These are phyloP conservation scores for Talaromyces thailandensis DNA, from an alignment of 495 filamentous ascomycete genomes.

Conservation along the genomic window DNA sequence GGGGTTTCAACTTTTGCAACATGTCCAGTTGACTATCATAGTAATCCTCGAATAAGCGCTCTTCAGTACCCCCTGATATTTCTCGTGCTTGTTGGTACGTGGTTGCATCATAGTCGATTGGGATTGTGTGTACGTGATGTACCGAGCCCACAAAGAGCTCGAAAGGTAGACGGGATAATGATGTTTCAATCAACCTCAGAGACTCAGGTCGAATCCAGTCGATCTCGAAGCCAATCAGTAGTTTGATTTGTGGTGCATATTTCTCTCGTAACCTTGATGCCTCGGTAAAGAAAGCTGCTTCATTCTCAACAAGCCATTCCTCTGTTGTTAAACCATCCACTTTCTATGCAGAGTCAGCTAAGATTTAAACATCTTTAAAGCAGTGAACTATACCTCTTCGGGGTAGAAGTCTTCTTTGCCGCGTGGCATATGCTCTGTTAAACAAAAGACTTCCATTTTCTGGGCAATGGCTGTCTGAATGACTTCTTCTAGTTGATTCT, in stretches of 20 bases:
- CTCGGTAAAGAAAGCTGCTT: slow-evolving; percentile 63
- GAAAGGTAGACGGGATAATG: slow-evolving; percentile 52
- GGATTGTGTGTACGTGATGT: slow-evolving; percentile 76
- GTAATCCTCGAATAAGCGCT: slow-evolving; percentile 66
- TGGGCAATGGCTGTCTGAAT: slow-evolving; percentile 67
- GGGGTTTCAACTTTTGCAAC: slow-evolving; percentile 62
- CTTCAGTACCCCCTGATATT: slow-evolving; percentile 54
- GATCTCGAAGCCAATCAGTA: slow-evolving; percentile 85
- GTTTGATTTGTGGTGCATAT: slow-evolving; percentile 62
- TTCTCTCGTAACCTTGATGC: slow-evolving; percentile 59
- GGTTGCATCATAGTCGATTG: slow-evolving; percentile 75
- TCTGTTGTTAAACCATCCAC: slow-evolving; percentile 9
- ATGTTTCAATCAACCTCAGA: slow-evolving; percentile 41
- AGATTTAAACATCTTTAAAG: background rate
- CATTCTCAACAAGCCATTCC: slow-evolving; percentile 39
- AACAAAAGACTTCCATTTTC: slow-evolving; percentile 70
- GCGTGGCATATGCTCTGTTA: slow-evolving; percentile 98
- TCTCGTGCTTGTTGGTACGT: slow-evolving; percentile 58
- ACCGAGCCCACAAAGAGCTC: slow-evolving; percentile 89
- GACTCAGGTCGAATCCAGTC: slow-evolving; percentile 81
- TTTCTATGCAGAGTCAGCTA: background rate
- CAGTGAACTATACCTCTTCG: slow-evolving; percentile 57
- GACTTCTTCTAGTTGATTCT: slow-evolving; percentile 74
- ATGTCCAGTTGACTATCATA: slow-evolving; percentile 82
- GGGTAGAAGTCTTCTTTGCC: slow-evolving; percentile 73